Evolutionary conservation across 805 yeast species (phyloP).

Genomic region (Pichia cabralensis): DNA sequence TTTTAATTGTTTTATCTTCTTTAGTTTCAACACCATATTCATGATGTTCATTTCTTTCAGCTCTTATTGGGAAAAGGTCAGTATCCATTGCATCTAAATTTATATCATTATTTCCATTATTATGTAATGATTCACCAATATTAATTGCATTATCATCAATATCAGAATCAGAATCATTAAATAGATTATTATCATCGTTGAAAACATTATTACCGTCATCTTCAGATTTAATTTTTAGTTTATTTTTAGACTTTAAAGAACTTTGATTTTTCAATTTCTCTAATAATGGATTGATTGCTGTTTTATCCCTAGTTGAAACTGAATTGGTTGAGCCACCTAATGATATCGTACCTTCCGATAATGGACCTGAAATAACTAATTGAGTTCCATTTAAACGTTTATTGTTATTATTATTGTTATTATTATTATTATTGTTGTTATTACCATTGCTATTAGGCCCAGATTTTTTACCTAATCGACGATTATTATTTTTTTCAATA

Average conservation of each 20-base stretch:
- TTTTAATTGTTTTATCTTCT: constrained; percentile 26
- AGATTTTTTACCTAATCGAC: constrained; percentile 22
- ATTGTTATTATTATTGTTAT: constrained; percentile 11
- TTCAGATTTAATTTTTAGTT: constrained; percentile 8
- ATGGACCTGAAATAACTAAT: constrained; percentile 62
- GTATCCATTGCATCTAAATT: constrained; percentile 36
- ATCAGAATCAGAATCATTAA: constrained; percentile 25
- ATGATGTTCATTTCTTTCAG: constrained; percentile 41
- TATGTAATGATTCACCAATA: constrained; percentile 2
- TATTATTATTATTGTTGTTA: too few relatives aligned
- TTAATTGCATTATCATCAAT: constrained; percentile 23
- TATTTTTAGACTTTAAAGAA: constrained; percentile 1
- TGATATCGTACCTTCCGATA: constrained; percentile 54
- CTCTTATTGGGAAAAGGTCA: constrained; percentile 60
- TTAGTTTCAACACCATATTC: constrained; percentile 24
- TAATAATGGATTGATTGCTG: constrained; percentile 30
- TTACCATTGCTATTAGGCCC: too few relatives aligned
- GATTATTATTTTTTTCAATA: constrained; percentile 4
- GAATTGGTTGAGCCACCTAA: constrained; percentile 21
- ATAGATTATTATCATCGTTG: constrained; percentile 13
- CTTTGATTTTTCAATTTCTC: constrained; percentile 10
- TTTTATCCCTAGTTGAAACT: constrained; percentile 3
- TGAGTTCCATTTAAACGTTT: constrained; percentile 39
- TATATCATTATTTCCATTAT: constrained; percentile 12
- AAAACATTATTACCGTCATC: constrained; percentile 7